phyloP scores from a whole-genome alignment of 768 basidiomycete genomes.

The Amanita phalloides region DNA sequence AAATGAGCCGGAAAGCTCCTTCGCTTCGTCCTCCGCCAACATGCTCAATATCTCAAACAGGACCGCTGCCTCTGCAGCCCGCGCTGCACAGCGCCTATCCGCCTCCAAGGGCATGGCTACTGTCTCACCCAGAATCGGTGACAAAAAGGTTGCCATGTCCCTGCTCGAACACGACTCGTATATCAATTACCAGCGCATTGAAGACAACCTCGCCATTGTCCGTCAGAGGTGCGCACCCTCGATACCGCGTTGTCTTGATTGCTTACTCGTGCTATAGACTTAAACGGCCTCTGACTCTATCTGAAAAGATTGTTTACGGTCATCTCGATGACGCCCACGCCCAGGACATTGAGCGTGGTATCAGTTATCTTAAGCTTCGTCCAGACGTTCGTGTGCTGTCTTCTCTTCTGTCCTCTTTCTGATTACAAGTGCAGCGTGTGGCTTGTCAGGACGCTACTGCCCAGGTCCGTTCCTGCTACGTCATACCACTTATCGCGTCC shows the following conservation, averaged over 20 bases:
- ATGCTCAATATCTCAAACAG: slow-evolving; percentile 53
- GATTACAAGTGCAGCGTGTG: slow-evolving; percentile 45
- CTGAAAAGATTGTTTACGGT: slow-evolving; percentile 96
- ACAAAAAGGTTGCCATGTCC: slow-evolving; percentile 86
- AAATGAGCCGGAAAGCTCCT: slow-evolving; percentile 25
- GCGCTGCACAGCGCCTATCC: slow-evolving; percentile 39
- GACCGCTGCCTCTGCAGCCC: slow-evolving; percentile 43
- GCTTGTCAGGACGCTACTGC: slow-evolving; percentile 90
- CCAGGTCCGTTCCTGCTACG: slow-evolving; percentile 37
- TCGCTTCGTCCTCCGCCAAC: slow-evolving; percentile 21
- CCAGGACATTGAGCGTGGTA: slow-evolving; percentile 86
- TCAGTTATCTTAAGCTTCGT: slow-evolving; percentile 93
- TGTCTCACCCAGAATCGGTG: slow-evolving; percentile 69
- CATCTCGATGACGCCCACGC: slow-evolving; percentile 92
- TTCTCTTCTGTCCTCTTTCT: slow-evolving; percentile 3
- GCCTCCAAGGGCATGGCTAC: slow-evolving; percentile 64
- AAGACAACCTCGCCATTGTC: slow-evolving; percentile 89
- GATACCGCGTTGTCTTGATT: slow-evolving; percentile 1
- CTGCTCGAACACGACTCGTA: slow-evolving; percentile 71
- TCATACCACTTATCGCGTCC: slow-evolving; percentile 3
- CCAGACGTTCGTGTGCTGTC: slow-evolving; percentile 68
- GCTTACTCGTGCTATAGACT: slow-evolving; percentile 27
- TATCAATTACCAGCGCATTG: slow-evolving; percentile 95
- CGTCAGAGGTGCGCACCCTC: slow-evolving; percentile 54
- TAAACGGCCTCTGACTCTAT: slow-evolving; percentile 82